Evolutionary conservation across 1,284 basidiomycete genomes (phyloP).

Genomic region (Entoloma clypeatum): DNA sequence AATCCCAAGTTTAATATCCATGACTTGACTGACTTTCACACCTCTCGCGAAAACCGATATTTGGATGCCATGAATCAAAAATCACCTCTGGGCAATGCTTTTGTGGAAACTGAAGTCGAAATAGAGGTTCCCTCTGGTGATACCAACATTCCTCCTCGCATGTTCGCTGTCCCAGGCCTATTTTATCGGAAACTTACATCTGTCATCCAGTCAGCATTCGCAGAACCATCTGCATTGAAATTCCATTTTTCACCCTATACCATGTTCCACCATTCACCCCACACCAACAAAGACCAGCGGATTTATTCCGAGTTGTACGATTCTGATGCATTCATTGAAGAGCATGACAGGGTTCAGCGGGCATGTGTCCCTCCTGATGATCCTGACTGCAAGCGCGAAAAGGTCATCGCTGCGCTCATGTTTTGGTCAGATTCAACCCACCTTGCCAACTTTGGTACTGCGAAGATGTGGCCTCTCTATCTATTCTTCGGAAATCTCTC

Average conservation of each 20-base stretch:
- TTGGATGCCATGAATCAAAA: too few relatives aligned
- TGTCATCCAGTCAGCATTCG: constrained; percentile 26
- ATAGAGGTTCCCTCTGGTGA: constrained; percentile 30
- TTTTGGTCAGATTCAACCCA: constrained; percentile 25
- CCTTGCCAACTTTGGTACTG: constrained; percentile 24
- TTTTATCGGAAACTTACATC: constrained; percentile 23
- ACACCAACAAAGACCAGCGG: constrained; percentile 17
- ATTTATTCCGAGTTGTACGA: constrained; percentile 28
- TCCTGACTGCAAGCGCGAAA: constrained; percentile 20
- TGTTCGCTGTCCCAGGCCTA: constrained; percentile 27
- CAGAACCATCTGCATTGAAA: constrained; percentile 20
- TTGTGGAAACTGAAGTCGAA: too few relatives aligned
- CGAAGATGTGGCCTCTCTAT: constrained; percentile 25
- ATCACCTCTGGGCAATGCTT: too few relatives aligned
- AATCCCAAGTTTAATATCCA: constrained; percentile 5
- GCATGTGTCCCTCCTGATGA: constrained; percentile 14
- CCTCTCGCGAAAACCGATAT: constrained; percentile 3
- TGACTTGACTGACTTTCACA: constrained; percentile 8
- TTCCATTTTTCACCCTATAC: constrained; percentile 32
- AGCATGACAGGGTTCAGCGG: constrained; percentile 23
- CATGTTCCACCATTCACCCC: constrained; percentile 21
- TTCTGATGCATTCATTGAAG: constrained; percentile 28
- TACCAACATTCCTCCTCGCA: constrained; percentile 11
- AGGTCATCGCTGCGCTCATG: constrained; percentile 21
- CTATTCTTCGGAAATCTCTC: constrained; percentile 24